These are phyloP conservation scores for Aspergillus tubingensis DNA, from an alignment of 2,329 filamentous ascomycete genomes.

Conservation along the genomic window DNA sequence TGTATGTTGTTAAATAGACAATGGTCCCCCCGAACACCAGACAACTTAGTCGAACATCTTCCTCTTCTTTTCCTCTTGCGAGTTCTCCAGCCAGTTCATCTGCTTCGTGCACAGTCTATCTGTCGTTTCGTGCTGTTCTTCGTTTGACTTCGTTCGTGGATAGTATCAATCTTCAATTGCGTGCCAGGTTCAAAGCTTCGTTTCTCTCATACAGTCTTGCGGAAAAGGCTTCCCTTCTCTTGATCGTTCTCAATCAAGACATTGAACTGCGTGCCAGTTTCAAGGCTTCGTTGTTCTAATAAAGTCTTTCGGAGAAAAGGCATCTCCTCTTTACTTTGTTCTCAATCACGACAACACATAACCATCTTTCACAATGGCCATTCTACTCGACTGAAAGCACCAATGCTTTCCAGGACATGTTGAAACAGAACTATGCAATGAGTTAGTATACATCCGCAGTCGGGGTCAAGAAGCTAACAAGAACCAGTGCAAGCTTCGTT, in stretches of 20 bases:
- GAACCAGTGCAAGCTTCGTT: not conserved
- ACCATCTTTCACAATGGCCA: not conserved
- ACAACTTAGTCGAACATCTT: constrained; percentile 1
- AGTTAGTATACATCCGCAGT: not conserved
- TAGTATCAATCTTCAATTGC: not conserved
- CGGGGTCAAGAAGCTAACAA: not conserved
- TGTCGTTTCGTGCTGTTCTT: not conserved
- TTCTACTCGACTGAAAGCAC: not conserved
- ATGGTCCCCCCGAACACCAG: not conserved
- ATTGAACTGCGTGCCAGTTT: not conserved
- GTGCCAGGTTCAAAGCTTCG: not conserved
- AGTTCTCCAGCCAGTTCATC: not conserved
- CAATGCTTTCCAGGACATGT: not conserved
- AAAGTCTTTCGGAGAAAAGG: no score
- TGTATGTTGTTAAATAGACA: constrained; percentile 5
- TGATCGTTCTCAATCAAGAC: no score
- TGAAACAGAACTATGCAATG: not conserved
- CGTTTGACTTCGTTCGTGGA: not conserved
- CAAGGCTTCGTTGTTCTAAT: not conserved
- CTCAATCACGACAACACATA: not conserved
- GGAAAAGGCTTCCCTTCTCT: no score
- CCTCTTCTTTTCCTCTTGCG: not conserved
- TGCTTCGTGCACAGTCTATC: not conserved
- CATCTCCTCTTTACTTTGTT: no score
- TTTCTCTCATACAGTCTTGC: no score